These are phyloP conservation scores for Aspergillus ellipticus DNA, from an alignment of 495 filamentous ascomycete genomes.

Conservation along the genomic window DNA sequence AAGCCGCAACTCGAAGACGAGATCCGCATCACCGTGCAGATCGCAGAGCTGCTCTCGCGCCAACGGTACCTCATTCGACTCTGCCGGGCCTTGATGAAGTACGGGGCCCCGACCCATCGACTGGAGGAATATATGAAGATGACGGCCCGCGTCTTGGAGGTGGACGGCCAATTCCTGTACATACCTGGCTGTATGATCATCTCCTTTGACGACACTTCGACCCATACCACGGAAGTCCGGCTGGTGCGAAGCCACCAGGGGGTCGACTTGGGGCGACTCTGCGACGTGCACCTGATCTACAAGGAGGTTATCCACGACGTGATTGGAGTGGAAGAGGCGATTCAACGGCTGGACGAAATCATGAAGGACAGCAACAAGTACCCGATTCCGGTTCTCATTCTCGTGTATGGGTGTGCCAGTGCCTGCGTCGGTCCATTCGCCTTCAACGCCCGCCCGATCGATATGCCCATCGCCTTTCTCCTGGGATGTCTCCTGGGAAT, in stretches of 20 bases:
- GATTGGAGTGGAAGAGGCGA: slow-evolving; percentile 82
- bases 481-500: slow-evolving; percentile 80
- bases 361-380: slow-evolving; percentile 61
- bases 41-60: slow-evolving; percentile 76
- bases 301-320: slow-evolving; percentile 90
- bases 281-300: slow-evolving; percentile 85
- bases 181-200: slow-evolving; percentile 95
- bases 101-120: slow-evolving; percentile 74
- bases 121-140: slow-evolving; percentile 86
- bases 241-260: slow-evolving; percentile 74
- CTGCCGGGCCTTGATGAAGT: slow-evolving; percentile 83
- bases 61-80: slow-evolving; percentile 83
- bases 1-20: slow-evolving; percentile 56
- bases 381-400: slow-evolving; percentile 65
- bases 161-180: slow-evolving; percentile 89
- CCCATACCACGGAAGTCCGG: slow-evolving; percentile 91
- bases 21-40: slow-evolving; percentile 81
- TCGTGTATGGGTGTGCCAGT: slow-evolving; percentile 81
- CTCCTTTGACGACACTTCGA: slow-evolving; percentile 84
- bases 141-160: slow-evolving; percentile 83
- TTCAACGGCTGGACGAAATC: slow-evolving; percentile 61
- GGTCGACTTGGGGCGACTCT: slow-evolving; percentile 78
- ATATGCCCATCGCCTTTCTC: slow-evolving; percentile 83
- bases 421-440: slow-evolving; percentile 82
- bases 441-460: slow-evolving; percentile 80